Percentiles rank a stretch among this genome's conserved stretches.
These are phyloP conservation scores for Trichoderma aggressivum DNA, from an alignment of 2,329 filamentous ascomycete species.

Conservation along the genomic window DNA sequence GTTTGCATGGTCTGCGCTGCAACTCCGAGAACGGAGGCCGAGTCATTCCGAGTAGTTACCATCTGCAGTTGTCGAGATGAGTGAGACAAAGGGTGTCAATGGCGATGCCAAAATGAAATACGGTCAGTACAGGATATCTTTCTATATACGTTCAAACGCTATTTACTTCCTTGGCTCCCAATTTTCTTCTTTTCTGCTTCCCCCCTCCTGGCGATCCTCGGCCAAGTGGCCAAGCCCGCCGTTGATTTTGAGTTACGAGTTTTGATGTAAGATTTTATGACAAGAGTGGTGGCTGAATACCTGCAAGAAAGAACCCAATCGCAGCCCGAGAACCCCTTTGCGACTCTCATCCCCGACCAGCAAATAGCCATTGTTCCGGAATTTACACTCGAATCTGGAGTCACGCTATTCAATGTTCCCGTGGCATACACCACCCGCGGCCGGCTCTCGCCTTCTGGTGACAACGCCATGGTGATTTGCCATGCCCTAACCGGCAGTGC, in stretches of 20 bases:
- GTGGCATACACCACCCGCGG: slow-evolving; percentile 66
- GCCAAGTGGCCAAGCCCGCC: background rate
- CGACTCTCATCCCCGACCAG: slow-evolving; percentile 82
- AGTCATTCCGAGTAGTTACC: background rate
- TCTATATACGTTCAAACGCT: background rate
- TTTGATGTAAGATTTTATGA: slow-evolving; percentile 20
- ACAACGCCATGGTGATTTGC: slow-evolving; percentile 74
- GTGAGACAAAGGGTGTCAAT: slow-evolving; percentile 23
- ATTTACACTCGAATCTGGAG: slow-evolving; percentile 91
- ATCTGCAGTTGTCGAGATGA: slow-evolving; percentile 22
- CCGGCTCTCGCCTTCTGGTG: slow-evolving; percentile 53
- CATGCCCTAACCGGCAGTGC: slow-evolving; percentile 83
- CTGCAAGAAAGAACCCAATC: slow-evolving; percentile 60
- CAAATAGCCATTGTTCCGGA: slow-evolving; percentile 80
- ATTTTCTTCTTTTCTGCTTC: background rate
- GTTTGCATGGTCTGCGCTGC: background rate
- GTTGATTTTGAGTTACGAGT: background rate
- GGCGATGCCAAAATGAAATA: slow-evolving; percentile 26
- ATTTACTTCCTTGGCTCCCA: background rate
- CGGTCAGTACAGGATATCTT: slow-evolving; percentile 28
- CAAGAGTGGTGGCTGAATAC: slow-evolving; percentile 58
- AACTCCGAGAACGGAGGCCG: slow-evolving; percentile 10
- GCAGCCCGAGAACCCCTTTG: slow-evolving; percentile 91
- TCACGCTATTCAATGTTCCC: slow-evolving; percentile 71
- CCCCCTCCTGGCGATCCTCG: background rate